Base-by-base conservation (phyloP, 1,139 yeast genomes). In the Blastobotrys arbuscula region DNA sequence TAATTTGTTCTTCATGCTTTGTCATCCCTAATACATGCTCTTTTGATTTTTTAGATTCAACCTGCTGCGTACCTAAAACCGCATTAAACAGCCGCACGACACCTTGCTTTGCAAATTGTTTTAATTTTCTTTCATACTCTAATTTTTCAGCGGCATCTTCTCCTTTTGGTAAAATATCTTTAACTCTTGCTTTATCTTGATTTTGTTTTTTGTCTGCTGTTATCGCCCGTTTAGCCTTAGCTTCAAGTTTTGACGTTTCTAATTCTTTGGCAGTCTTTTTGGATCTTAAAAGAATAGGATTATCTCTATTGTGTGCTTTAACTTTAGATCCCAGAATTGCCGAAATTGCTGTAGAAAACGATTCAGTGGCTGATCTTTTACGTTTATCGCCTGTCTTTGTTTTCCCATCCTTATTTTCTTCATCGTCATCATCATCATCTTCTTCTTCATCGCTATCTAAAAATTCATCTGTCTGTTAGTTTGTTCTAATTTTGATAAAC, bases 11-110 rank as follows among this genome's bases (percentile, higher is more conserved):
- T 58, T 84, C 83, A 61, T 74, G 75, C 58, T 55, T 67, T 61
- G 44, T 69, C 64, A 53, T 37, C n/a, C 62, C 64, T 16, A 57
- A 41, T 8, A 53, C 50, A 3, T 53, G 60, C 59, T 40, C 65
- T 16, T 36, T 26, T 2, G 28, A 18, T 53, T 55, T 60, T 60
- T 50, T 73, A 67, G 49, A 67, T 42, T 73, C 77, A n/a, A 49
- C 50, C 3, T 54, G 51, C 67, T 94, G 98, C 0, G 96, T 84
- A 38, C 87, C 77, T 60, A 89, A 75, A 30, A 92, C 84, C 1
- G 97, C 97, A 65, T 92, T 92, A 68, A 92, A 89, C 53, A 92
- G 74, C 60, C 84, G 81, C 18, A 92, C 95, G 16, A 89, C 97
- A 71, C 98, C 99, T 60, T 84, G 77, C 68, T 92, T 97, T 0